Conservation (phyloP, 345 rosid species). For the Mallotus nudiflorus region DNA sequence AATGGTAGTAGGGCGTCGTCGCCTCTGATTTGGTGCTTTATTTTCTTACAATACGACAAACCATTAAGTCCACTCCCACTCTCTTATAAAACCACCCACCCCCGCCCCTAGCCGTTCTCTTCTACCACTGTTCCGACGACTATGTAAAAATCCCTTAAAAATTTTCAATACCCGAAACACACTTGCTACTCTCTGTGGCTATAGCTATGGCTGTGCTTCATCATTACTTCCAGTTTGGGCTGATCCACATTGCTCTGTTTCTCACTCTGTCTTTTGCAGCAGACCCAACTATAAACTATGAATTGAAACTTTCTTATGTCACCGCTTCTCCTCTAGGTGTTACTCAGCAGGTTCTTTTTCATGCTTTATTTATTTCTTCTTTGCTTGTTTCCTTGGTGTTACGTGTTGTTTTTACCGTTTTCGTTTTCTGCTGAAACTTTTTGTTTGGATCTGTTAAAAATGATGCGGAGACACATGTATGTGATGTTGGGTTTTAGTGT, state of each 20-base stretch:
- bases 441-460: slow-evolving; percentile 12
- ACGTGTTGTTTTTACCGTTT: background rate
- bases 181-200: too few species aligned
- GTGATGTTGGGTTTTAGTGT: background rate
- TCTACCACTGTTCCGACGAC: background rate
- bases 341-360: slow-evolving; percentile 67
- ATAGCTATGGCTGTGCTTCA: slow-evolving; percentile 18
- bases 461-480: background rate
- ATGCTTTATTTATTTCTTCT: background rate
- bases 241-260: slow-evolving; percentile 45
- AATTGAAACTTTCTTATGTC: slow-evolving; percentile 60
- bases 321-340: slow-evolving; percentile 82
- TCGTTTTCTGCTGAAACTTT: background rate
- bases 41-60: background rate
- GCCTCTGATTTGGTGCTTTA: background rate
- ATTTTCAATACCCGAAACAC: background rate
- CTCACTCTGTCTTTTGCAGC: slow-evolving; percentile 47
- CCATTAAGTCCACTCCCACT: background rate
- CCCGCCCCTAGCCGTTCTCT: background rate
- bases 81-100: background rate
- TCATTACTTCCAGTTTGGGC: slow-evolving; percentile 19
- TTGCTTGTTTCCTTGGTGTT: background rate
- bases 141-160: slow-evolving; percentile 6
- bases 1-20: slow-evolving; percentile 1
- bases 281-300: slow-evolving; percentile 58